Percentiles rank a stretch among this genome's conserved stretches.
phyloP scores from a whole-genome alignment of 257 asterid species.

The Scutellaria galericulata region DNA sequence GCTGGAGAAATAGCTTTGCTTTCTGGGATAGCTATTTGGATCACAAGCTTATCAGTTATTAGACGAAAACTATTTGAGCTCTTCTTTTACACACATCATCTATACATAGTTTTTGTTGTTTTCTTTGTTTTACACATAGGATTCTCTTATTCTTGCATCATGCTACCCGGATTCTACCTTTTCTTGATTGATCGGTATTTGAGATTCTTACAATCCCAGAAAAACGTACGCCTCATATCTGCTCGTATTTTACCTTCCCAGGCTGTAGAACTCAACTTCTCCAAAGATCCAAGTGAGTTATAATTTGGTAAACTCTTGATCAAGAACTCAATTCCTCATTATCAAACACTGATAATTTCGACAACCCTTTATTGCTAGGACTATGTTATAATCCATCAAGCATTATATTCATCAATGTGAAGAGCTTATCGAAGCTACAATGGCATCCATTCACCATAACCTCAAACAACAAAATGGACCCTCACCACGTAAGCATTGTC shows the following conservation, averaged over 20 bases:
- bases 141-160: conserved; percentile 45
- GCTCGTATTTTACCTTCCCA: conserved; percentile 50
- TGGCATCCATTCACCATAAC: conserved; percentile 65
- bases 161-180: conserved; percentile 52
- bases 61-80: conserved; percentile 51
- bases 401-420: conserved; percentile 49
- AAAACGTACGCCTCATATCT: conserved; percentile 37
- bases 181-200: conserved; percentile 47
- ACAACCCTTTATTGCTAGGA: conserved; percentile 31
- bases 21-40: conserved; percentile 46
- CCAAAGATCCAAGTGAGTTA: conserved; percentile 47
- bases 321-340: not conserved
- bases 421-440: conserved; percentile 47
- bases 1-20: conserved; percentile 55
- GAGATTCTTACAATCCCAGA: conserved; percentile 54
- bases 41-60: conserved; percentile 38
- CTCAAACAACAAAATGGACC: conserved; percentile 42
- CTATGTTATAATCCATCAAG: conserved; percentile 49
- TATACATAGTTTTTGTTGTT: conserved; percentile 40
- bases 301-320: not conserved
- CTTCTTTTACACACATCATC: conserved; percentile 52
- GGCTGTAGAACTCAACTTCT: conserved; percentile 47
- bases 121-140: conserved; percentile 51
- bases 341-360: not conserved
- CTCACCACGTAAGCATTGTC: conserved; percentile 44